Conservation (phyloP, 352 stramenopile species). For the Phytophthora idaei region DNA sequence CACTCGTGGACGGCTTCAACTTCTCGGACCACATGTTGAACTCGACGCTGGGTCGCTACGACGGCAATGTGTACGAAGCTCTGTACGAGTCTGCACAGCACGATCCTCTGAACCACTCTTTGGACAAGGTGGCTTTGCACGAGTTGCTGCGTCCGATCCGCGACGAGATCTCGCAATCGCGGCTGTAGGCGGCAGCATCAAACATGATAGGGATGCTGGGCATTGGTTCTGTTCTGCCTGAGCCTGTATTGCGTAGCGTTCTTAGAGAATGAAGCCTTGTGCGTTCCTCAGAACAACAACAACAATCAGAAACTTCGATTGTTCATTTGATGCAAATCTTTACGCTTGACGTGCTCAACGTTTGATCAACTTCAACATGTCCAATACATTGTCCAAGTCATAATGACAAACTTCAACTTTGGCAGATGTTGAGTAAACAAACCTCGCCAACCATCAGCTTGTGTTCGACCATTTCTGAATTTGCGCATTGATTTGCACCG, state of each 20-base stretch:
- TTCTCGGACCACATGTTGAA: constrained; percentile 79
- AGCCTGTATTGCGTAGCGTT: too few relatives aligned
- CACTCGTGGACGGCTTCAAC: constrained; percentile 82
- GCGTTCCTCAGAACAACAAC: too few relatives aligned
- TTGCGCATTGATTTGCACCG: constrained; percentile 10
- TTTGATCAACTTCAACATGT: constrained; percentile 22
- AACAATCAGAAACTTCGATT: too few relatives aligned
- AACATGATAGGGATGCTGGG: too few relatives aligned
- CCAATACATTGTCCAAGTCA: constrained; percentile 15
- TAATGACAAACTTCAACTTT: constrained; percentile 27
- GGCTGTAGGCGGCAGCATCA: constrained; percentile 25
- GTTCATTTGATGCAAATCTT: too few relatives aligned
- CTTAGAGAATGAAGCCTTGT: too few relatives aligned
- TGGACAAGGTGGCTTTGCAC: constrained; percentile 65
- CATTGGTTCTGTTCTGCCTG: too few relatives aligned
- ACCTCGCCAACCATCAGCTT: not conserved
- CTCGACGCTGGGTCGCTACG: constrained; percentile 74
- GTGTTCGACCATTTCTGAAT: constrained; percentile 21
- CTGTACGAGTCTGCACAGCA: constrained; percentile 63
- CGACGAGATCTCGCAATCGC: constrained; percentile 45
- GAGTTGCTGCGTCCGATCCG: constrained; percentile 72
- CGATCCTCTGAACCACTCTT: constrained; percentile 67
- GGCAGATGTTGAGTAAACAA: constrained; percentile 29
- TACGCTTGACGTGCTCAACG: not conserved
- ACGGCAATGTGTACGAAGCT: constrained; percentile 82